These are phyloP conservation scores for Clavulina sp. DNA, from an alignment of 768 basidiomycete species.

Conservation along the genomic window DNA sequence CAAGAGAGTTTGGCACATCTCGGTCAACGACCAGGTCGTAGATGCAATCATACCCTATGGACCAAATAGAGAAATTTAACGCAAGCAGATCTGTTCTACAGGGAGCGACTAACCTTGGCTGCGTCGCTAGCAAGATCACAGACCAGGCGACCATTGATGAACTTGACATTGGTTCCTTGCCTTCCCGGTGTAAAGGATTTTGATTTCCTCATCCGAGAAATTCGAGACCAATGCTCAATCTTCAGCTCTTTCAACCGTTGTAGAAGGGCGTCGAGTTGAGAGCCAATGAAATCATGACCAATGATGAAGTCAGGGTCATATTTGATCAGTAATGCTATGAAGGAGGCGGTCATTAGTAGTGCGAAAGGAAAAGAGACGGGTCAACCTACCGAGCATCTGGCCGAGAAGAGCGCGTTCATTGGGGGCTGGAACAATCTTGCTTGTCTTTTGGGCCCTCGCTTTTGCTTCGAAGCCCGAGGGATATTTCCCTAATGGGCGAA, in stretches of 20 bases:
- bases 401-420: conserved; percentile 79
- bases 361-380: not conserved
- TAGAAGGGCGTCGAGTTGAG: conserved; percentile 76
- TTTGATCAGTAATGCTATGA: conserved; percentile 52
- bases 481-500: conserved; percentile 76
- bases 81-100: not conserved
- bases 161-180: conserved; percentile 67
- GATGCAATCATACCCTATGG: conserved; percentile 88
- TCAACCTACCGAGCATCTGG: conserved; percentile 45
- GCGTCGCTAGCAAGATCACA: conserved; percentile 92
- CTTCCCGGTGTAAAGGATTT: conserved; percentile 55
- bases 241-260: conserved; percentile 83
- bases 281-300: conserved; percentile 86
- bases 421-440: conserved; percentile 46
- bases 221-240: conserved; percentile 82
- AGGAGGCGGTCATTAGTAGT: not conserved
- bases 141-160: conserved; percentile 69
- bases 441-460: conserved; percentile 42
- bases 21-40: conserved; percentile 94
- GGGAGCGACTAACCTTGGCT: conserved; percentile 38
- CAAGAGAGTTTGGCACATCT: conserved; percentile 88
- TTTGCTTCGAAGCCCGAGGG: conserved; percentile 66
- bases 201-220: conserved; percentile 74
- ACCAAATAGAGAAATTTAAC: not conserved
- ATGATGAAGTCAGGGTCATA: conserved; percentile 89